A percentile compares a stretch with the other conserved stretches of the same genome.
Conservation (phyloP, 441 rosid genomes). For the Hura crepitans region DNA sequence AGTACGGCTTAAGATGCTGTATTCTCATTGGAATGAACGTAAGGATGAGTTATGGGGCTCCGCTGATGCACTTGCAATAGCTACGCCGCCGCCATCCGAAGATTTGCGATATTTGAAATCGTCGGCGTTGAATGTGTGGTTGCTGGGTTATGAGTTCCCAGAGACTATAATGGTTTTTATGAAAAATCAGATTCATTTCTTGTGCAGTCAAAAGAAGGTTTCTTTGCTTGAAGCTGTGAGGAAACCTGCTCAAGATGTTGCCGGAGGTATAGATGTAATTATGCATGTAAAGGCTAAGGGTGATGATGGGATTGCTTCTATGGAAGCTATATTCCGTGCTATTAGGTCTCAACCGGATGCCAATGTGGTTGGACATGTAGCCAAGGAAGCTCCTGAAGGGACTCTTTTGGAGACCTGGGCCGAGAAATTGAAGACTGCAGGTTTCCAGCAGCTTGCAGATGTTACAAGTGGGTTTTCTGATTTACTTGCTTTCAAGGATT, state of each 20-base stretch:
- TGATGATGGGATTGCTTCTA: constrained; percentile 56
- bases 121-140: constrained; percentile 79
- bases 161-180: constrained; percentile 85
- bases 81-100: constrained; percentile 77
- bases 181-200: constrained; percentile 69
- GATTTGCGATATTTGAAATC: constrained; percentile 81
- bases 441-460: constrained; percentile 47
- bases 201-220: constrained; percentile 70
- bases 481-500: constrained; percentile 68
- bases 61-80: constrained; percentile 55
- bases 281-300: constrained; percentile 64
- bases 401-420: constrained; percentile 74
- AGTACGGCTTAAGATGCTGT: constrained; percentile 50
- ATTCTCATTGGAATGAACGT: constrained; percentile 61
- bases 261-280: constrained; percentile 52
- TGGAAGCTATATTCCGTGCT: constrained; percentile 64
- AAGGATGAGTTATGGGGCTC: constrained; percentile 57
- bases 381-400: constrained; percentile 81
- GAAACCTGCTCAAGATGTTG: constrained; percentile 45
- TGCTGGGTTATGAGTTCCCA: constrained; percentile 84
- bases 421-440: constrained; percentile 48
- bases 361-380: constrained; percentile 59
- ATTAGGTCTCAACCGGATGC: constrained; percentile 35
- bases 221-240: constrained; percentile 64
- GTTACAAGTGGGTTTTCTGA: constrained; percentile 73